Conservation (phyloP, 2,329 filamentous ascomycete species). For the Beauveria rudraprayagi region DNA sequence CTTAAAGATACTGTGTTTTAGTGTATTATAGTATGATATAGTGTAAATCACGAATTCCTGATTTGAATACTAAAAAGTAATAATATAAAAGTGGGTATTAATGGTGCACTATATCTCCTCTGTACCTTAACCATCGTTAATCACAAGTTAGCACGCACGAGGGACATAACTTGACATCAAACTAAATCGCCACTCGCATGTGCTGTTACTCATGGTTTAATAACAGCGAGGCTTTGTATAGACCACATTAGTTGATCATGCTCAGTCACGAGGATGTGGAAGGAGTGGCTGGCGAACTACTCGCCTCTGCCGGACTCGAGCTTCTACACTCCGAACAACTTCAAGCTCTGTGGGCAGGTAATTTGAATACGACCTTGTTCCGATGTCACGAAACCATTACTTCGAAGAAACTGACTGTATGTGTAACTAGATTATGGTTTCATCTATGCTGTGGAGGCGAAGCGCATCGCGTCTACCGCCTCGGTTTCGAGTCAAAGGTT, state of each 20-base stretch:
- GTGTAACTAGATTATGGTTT: conserved; percentile 36
- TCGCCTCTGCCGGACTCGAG: conserved; percentile 31
- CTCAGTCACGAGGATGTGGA: not conserved
- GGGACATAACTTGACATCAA: too few species aligned
- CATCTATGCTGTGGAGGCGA: conserved; percentile 47
- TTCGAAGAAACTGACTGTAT: not conserved
- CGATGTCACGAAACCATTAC: too few species aligned
- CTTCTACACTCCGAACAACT: conserved; percentile 30
- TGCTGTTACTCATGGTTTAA: too few species aligned
- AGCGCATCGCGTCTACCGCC: conserved; percentile 17
- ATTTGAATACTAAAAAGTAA: too few species aligned
- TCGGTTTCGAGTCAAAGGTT: conserved; percentile 5
- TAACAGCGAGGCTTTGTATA: not conserved
- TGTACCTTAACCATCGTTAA: too few species aligned
- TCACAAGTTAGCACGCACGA: too few species aligned
- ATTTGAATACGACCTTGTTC: not conserved
- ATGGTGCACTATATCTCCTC: too few species aligned
- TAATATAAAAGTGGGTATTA: too few species aligned
- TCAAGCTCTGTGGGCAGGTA: conserved; percentile 38
- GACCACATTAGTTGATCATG: not conserved
- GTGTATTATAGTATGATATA: too few species aligned
- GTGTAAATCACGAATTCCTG: too few species aligned
- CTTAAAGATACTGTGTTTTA: too few species aligned
- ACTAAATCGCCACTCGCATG: too few species aligned
- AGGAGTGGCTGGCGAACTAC: conserved; percentile 16